phyloP scores from a whole-genome alignment of 1,139 yeast species.

The Kodamaea sp. region DNA sequence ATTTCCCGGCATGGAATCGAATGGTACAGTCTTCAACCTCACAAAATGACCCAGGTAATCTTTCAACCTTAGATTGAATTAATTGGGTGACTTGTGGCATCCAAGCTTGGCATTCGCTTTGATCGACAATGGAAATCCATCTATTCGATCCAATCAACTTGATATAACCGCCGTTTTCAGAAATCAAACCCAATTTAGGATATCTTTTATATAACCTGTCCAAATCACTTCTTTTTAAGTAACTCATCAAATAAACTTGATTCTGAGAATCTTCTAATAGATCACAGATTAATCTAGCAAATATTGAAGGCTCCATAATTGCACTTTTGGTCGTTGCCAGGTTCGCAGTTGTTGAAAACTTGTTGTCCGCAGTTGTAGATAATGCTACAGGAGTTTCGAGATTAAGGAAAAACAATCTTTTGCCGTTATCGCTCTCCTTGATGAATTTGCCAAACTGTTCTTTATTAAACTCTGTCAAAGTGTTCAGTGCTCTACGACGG shows the following conservation, averaged over 20 bases:
- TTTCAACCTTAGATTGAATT: slow-evolving; percentile 64
- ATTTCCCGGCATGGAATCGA: slow-evolving; percentile 66
- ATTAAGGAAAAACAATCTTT: slow-evolving; percentile 54
- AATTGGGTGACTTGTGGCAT: slow-evolving; percentile 57
- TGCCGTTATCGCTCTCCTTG: slow-evolving; percentile 25
- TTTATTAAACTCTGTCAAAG: slow-evolving; percentile 25
- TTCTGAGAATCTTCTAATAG: slow-evolving; percentile 50
- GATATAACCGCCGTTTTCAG: slow-evolving; percentile 83
- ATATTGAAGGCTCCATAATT: slow-evolving; percentile 45
- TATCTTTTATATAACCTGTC: slow-evolving; percentile 66
- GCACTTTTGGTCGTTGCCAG: slow-evolving; percentile 26
- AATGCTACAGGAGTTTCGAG: slow-evolving; percentile 43
- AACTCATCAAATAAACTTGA: slow-evolving; percentile 68
- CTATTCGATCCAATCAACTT: slow-evolving; percentile 48
- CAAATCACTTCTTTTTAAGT: slow-evolving; percentile 58
- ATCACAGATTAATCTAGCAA: slow-evolving; percentile 46
- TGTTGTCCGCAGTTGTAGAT: slow-evolving; percentile 16
- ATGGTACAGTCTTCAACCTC: slow-evolving; percentile 75
- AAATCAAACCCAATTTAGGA: slow-evolving; percentile 73
- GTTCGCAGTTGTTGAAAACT: slow-evolving; percentile 7
- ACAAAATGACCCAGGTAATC: slow-evolving; percentile 75
- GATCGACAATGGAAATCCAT: slow-evolving; percentile 68
- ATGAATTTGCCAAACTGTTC: slow-evolving; percentile 38
- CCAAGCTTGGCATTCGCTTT: slow-evolving; percentile 52
- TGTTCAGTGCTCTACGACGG: slow-evolving; percentile 24